Conservation (phyloP, 352 stramenopile genomes). For the Blastocystis sp. region DNA sequence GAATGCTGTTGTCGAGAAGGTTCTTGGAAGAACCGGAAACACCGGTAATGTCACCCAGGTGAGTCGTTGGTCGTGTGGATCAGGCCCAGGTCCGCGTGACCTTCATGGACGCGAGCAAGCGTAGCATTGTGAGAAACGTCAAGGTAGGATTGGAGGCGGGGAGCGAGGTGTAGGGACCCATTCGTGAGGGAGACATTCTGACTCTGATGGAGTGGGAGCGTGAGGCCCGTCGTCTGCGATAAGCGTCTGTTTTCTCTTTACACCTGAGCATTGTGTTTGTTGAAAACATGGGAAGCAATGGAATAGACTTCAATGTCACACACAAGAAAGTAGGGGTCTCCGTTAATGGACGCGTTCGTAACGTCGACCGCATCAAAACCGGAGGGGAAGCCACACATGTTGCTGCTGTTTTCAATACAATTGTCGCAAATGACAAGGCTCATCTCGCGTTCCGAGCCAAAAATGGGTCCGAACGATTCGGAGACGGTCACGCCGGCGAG, state of each 20-base stretch:
- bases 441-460: not conserved
- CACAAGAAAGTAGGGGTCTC: not conserved
- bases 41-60: constrained; percentile 98
- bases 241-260: constrained; percentile 62
- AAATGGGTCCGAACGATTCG: not conserved
- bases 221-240: constrained; percentile 92
- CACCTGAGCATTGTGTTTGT: constrained; percentile 30
- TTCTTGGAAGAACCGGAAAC: constrained; percentile 97
- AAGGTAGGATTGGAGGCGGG: constrained; percentile 68
- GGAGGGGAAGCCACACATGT: not conserved
- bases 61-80: not conserved
- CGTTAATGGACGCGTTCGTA: not conserved
- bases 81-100: constrained; percentile 77
- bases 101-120: constrained; percentile 95
- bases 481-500: not conserved
- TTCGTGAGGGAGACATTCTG: constrained; percentile 84
- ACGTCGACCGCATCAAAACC: not conserved
- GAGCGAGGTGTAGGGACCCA: constrained; percentile 40
- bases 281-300: not conserved
- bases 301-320: not conserved
- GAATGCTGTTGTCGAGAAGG: constrained; percentile 93
- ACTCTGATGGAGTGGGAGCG: constrained; percentile 98
- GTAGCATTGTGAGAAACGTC: constrained; percentile 98
- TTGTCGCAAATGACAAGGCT: not conserved
- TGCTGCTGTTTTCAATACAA: not conserved